These are phyloP conservation scores for Venturia carpophila DNA, from an alignment of 2,329 filamentous ascomycete species.

Conservation along the genomic window DNA sequence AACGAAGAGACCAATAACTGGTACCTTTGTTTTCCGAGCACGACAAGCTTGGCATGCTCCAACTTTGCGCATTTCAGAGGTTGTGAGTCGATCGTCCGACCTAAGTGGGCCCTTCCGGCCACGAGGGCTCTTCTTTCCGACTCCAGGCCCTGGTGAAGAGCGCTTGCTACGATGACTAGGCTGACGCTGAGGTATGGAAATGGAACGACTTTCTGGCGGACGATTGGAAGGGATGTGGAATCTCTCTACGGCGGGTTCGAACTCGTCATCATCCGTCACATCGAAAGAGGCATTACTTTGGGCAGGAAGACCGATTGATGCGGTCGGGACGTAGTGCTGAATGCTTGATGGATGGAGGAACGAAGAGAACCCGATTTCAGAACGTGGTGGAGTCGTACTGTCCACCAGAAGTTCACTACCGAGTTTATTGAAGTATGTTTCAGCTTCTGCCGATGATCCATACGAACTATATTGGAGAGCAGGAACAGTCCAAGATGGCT, in stretches of 20 bases:
- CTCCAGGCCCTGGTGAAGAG: not conserved
- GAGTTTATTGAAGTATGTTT: not conserved
- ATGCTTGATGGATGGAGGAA: not conserved
- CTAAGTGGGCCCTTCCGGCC: constrained; percentile 13
- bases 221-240: not conserved
- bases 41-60: constrained; percentile 18
- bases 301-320: not conserved
- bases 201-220: not conserved
- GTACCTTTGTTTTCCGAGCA: constrained; percentile 16
- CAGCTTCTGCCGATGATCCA: not conserved
- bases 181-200: not conserved
- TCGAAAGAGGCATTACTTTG: not conserved
- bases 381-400: not conserved
- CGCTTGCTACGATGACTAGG: not conserved
- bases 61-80: constrained; percentile 16
- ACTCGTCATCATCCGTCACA: not conserved
- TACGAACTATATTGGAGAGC: not conserved
- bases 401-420: not conserved
- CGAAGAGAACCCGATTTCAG: not conserved
- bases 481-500: not conserved
- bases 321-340: not conserved
- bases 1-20: not conserved
- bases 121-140: not conserved
- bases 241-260: not conserved
- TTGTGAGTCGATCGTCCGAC: not conserved